phyloP scores from a whole-genome alignment of 1,284 basidiomycete genomes.

The Sporisorium sorghi region DNA sequence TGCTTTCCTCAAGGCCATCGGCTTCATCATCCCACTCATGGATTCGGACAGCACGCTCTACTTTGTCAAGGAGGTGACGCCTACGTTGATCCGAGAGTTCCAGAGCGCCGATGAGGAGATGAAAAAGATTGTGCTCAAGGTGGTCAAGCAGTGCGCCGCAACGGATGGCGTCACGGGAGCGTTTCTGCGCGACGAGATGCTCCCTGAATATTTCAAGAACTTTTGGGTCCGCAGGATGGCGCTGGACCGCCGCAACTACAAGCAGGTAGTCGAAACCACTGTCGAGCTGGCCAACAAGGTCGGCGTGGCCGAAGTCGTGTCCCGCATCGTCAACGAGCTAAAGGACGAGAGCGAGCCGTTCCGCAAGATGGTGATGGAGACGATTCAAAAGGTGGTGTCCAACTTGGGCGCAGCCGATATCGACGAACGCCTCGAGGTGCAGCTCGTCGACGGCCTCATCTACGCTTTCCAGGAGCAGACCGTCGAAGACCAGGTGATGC shows the following conservation, averaged over 20 bases:
- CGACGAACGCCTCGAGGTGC: slow-evolving; percentile 92
- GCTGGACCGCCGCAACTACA: slow-evolving; percentile 92
- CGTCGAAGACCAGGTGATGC: slow-evolving; percentile 97
- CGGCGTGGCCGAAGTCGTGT: slow-evolving; percentile 94
- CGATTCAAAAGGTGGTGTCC: slow-evolving; percentile 94
- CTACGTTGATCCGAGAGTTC: slow-evolving; percentile 90
- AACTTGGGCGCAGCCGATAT: slow-evolving; percentile 94
- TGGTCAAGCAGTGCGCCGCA: slow-evolving; percentile 97
- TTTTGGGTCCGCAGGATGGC: slow-evolving; percentile 98
- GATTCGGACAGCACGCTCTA: slow-evolving; percentile 80
- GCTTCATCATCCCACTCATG: slow-evolving; percentile 99
- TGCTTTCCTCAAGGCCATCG: slow-evolving; percentile 98
- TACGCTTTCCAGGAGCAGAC: slow-evolving; percentile 99
- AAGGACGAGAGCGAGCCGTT: slow-evolving; percentile 87
- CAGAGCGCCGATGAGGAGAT: slow-evolving; percentile 99
- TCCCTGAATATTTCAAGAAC: slow-evolving; percentile 99
- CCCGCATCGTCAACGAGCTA: slow-evolving; percentile 92
- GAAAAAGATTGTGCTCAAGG: slow-evolving; percentile 99
- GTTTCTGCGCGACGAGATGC: slow-evolving; percentile 83
- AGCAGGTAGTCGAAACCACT: slow-evolving; percentile 97
- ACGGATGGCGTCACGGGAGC: slow-evolving; percentile 77
- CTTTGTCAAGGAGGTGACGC: slow-evolving; percentile 69
- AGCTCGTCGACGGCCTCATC: slow-evolving; percentile 97
- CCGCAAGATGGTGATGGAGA: slow-evolving; percentile 99
- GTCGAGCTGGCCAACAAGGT: slow-evolving; percentile 97